Conservation (phyloP, 1,284 basidiomycete species). For the Ustilago vetiveriae region DNA sequence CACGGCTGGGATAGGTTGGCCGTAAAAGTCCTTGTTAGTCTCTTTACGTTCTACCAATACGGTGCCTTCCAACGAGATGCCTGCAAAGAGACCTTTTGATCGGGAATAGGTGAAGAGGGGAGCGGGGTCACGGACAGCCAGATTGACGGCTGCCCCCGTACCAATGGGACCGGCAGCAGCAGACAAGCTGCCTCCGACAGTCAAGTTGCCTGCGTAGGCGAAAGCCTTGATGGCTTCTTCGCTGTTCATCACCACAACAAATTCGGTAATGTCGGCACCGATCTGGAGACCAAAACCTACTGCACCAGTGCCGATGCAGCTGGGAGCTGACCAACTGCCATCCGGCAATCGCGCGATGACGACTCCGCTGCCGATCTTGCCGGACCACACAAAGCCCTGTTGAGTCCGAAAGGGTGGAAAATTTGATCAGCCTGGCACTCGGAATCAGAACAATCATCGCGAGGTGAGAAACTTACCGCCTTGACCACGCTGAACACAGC, state of each 20-base stretch:
- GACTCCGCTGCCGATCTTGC: slow-evolving; percentile 91
- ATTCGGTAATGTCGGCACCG: slow-evolving; percentile 73
- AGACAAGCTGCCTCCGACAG: slow-evolving; percentile 76
- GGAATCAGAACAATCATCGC: neutral
- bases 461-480: slow-evolving; percentile 47
- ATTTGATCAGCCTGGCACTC: neutral
- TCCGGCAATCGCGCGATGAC: slow-evolving; percentile 94
- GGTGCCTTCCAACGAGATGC: slow-evolving; percentile 92
- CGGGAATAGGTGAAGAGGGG: slow-evolving; percentile 98
- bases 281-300: slow-evolving; percentile 94
- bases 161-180: slow-evolving; percentile 77
- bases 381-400: slow-evolving; percentile 89
- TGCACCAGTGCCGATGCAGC: slow-evolving; percentile 91
- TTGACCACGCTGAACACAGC: slow-evolving; percentile 92
- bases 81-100: slow-evolving; percentile 93
- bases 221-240: slow-evolving; percentile 96
- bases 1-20: slow-evolving; percentile 84
- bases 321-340: slow-evolving; percentile 96
- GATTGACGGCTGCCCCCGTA: slow-evolving; percentile 89
- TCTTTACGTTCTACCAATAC: slow-evolving; percentile 94
- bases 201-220: slow-evolving; percentile 92
- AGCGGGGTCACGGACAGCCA: slow-evolving; percentile 86
- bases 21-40: slow-evolving; percentile 82
- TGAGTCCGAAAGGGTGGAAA: neutral
- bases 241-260: slow-evolving; percentile 89